Conservation (phyloP, 768 basidiomycete genomes). For the Pulveroboletus sp. region DNA sequence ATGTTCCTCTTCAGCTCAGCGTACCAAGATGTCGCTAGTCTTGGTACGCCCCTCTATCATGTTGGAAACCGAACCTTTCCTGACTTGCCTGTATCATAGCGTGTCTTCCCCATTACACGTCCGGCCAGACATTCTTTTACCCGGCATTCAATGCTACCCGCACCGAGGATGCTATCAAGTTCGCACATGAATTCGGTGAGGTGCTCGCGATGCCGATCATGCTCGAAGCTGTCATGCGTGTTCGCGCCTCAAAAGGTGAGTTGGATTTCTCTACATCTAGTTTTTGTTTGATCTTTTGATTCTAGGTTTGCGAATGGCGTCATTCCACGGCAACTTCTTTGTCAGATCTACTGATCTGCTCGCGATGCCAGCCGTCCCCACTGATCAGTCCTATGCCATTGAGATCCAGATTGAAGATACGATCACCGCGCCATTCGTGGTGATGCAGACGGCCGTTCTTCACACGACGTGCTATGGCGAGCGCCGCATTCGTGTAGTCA, state of each 20-base stretch:
- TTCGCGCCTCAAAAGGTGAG: constrained; percentile 91
- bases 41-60: constrained; percentile 48
- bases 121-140: constrained; percentile 97
- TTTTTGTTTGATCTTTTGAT: not conserved
- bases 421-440: constrained; percentile 85
- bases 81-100: constrained; percentile 42
- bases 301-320: constrained; percentile 87
- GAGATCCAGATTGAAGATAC: constrained; percentile 96
- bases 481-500: constrained; percentile 88
- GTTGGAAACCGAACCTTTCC: not conserved
- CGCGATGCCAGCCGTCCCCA: constrained; percentile 94
- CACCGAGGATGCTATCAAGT: constrained; percentile 96
- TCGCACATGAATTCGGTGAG: constrained; percentile 95
- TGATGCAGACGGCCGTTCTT: constrained; percentile 90
- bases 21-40: constrained; percentile 94
- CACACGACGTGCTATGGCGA: constrained; percentile 95
- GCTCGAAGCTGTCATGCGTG: constrained; percentile 96
- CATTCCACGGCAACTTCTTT: constrained; percentile 99
- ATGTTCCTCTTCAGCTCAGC: constrained; percentile 97
- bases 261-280: not conserved
- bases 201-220: constrained; percentile 93
- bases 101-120: constrained; percentile 93
- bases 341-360: constrained; percentile 95
- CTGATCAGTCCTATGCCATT: constrained; percentile 94
- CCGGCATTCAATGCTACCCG: constrained; percentile 95